These are phyloP conservation scores for Beauveria sp. DNA, from an alignment of 2,329 filamentous ascomycete species.

Conservation along the genomic window DNA sequence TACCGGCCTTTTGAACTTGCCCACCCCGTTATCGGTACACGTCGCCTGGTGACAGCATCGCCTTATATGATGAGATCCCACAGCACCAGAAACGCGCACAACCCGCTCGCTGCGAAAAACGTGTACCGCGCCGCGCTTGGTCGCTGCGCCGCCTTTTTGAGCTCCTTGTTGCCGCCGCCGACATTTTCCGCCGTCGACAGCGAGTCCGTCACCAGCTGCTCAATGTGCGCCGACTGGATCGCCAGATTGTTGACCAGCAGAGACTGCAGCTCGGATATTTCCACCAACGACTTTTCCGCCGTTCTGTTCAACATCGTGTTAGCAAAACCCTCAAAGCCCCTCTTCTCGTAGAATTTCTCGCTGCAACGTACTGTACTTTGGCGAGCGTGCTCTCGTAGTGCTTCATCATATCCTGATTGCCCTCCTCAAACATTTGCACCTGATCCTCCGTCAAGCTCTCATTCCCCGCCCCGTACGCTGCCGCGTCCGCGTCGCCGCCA, in stretches of 20 bases:
- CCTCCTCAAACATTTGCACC: conserved; percentile 84
- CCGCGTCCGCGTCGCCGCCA: not conserved
- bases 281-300: conserved; percentile 81
- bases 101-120: conserved; percentile 69
- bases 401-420: conserved; percentile 86
- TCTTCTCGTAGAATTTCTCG: not conserved
- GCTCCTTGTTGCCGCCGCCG: conserved; percentile 79
- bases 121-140: conserved; percentile 68
- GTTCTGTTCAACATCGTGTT: conserved; percentile 43
- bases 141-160: conserved; percentile 72
- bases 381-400: conserved; percentile 91
- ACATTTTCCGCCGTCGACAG: conserved; percentile 78
- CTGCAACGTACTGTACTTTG: conserved; percentile 71
- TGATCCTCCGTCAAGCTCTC: conserved; percentile 72
- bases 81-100: conserved; percentile 66
- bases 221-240: conserved; percentile 81
- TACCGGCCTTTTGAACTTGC: not conserved
- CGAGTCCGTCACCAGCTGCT: conserved; percentile 79
- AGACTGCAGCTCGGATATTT: conserved; percentile 88
- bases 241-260: conserved; percentile 79
- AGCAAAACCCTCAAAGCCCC: not conserved
- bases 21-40: not conserved
- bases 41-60: not conserved
- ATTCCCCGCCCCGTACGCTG: conserved; percentile 16
- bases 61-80: conserved; percentile 64